Evolutionary conservation across 148 eudicot genomes (phyloP).

Genomic region (Mesembryanthemum crystallinum): DNA sequence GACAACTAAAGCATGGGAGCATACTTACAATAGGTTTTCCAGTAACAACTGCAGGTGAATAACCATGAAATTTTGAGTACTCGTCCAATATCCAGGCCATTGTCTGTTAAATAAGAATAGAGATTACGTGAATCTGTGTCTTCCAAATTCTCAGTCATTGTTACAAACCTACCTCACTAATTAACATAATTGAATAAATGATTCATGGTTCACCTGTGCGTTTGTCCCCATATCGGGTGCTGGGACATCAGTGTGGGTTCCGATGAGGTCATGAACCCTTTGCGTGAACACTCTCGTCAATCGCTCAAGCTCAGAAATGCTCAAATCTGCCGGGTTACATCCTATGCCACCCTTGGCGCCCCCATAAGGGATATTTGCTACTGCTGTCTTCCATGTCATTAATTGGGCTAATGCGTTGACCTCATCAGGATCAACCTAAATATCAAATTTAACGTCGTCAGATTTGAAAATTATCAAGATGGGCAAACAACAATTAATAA

Average conservation of each 20-base stretch:
- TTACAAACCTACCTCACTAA: not conserved
- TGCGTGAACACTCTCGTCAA: conserved; percentile 96
- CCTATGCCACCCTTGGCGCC: conserved; percentile 99
- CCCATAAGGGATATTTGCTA: conserved; percentile 95
- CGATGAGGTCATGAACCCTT: conserved; percentile 92
- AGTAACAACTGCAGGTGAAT: conserved; percentile 98
- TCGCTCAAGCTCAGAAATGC: conserved; percentile 81
- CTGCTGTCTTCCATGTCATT: conserved; percentile 99
- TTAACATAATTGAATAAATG: not conserved
- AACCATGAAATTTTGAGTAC: conserved; percentile 95
- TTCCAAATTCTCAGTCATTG: not conserved
- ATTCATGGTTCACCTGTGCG: conserved; percentile 57
- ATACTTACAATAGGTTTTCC: conserved; percentile 92
- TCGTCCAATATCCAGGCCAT: conserved; percentile 99
- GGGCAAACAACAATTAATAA: not conserved
- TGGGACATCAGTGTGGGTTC: conserved; percentile 95
- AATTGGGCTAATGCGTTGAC: conserved; percentile 96
- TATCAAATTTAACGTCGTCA: conserved; percentile 1
- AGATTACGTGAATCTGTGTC: not conserved
- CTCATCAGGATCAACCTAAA: conserved; percentile 97
- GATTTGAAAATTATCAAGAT: conserved; percentile 2
- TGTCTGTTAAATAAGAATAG: conserved; percentile 48
- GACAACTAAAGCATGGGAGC: not conserved
- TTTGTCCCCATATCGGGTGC: conserved; percentile 99
- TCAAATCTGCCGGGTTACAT: conserved; percentile 76